Base-by-base conservation (phyloP, 2,329 filamentous ascomycete species). In the Paecilomyces sp. region DNA sequence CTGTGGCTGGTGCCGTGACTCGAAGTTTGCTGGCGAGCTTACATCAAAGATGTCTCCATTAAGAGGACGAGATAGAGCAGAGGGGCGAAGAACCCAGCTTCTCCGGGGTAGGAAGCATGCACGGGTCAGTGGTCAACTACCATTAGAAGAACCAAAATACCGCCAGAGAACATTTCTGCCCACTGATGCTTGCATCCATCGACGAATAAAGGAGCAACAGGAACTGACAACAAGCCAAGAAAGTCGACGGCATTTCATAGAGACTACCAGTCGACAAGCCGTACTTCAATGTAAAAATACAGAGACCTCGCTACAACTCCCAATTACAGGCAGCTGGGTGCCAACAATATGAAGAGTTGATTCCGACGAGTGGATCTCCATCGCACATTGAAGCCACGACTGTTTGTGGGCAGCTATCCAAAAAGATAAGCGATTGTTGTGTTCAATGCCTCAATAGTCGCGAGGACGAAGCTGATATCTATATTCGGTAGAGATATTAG, bases 301-400 rank as follows among this genome's bases (percentile, higher is more conserved):
- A 72, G 74, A 65, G 77, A 80, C 80, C 83, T 85, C 83, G 84
- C 84, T 83, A 76, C 79, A 74, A 72, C 67, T 64, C 62, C 69
- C 61, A 53, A 56, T 63, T 60, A 62, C 65, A 61, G 59, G 64
- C 61, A 61, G 64, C 69, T 73, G 68, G 68, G 65, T 56, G 61
- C 61, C 52, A 58, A 63, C 56, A 61, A 65, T 62, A 68, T 57
- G 62, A 63, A 41, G 58, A 55, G 56, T 61, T 66, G 82, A 75
- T 85, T 84, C 84, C 69, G 84, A 78, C 84, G 82, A 85, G 83
- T 82, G 80, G 76, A 77, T 76, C 70, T 47, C 66, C 63, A 61
- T 61, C 58, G 66, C 64, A 65, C 60, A 63, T 57, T 53, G 51
- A 62, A 59, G 51, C 62, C 58, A 65, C 67, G 76, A 76, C 76